Evolutionary conservation across 805 yeast species (phyloP).

Genomic region (Metschnikowia continentalis): DNA sequence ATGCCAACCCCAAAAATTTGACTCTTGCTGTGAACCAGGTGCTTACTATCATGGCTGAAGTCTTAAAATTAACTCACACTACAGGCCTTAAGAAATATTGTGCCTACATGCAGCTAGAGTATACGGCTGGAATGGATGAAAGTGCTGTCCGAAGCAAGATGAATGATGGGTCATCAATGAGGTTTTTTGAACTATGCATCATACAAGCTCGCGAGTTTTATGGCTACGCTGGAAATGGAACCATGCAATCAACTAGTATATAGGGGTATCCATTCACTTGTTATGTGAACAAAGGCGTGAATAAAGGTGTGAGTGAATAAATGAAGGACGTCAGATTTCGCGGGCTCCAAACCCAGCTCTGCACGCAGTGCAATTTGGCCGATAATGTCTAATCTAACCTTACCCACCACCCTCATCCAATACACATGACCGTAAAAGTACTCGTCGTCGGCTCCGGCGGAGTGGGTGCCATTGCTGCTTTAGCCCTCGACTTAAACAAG

Average conservation of each 20-base stretch:
- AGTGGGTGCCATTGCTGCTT: slow-evolving; percentile 18
- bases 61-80: slow-evolving; percentile 45
- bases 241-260: slow-evolving; percentile 4
- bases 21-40: slow-evolving; percentile 49
- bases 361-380: background rate
- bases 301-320: background rate
- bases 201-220: slow-evolving; percentile 52
- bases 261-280: background rate
- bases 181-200: slow-evolving; percentile 66
- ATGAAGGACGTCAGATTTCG: too few relatives aligned
- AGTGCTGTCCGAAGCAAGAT: slow-evolving; percentile 38
- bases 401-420: background rate
- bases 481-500: slow-evolving; percentile 10
- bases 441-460: slow-evolving; percentile 20
- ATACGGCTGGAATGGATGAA: slow-evolving; percentile 10
- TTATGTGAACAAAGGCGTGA: too few relatives aligned
- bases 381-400: background rate
- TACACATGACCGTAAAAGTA: slow-evolving; percentile 10
- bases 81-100: slow-evolving; percentile 34
- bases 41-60: slow-evolving; percentile 50
- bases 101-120: slow-evolving; percentile 8
- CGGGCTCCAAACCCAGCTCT: background rate
- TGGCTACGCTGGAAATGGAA: slow-evolving; percentile 23
- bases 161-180: slow-evolving; percentile 58
- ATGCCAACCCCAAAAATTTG: slow-evolving; percentile 21